phyloP scores from a whole-genome alignment of 129 eudicot genomes.

The Sambucus nigra region DNA sequence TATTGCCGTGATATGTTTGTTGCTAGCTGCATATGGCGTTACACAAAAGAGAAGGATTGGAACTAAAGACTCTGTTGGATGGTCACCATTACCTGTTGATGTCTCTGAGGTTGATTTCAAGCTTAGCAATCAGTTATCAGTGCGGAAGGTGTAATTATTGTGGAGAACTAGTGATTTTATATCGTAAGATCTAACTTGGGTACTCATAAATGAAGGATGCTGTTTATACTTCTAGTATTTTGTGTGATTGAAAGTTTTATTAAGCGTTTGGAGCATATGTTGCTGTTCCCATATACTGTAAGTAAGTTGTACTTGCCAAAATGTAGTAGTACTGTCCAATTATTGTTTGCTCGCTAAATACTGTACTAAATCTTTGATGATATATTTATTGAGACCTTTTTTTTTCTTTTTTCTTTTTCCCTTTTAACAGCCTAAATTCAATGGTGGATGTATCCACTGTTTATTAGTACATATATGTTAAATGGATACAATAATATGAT shows the following conservation, averaged over 20 bases:
- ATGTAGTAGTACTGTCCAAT: not conserved
- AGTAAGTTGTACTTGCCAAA: too few species aligned
- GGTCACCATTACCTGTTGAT: conserved; percentile 69
- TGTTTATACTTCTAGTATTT: not conserved
- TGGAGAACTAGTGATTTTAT: not conserved
- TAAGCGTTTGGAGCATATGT: too few species aligned
- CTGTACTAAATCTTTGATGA: not conserved
- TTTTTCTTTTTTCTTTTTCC: too few species aligned
- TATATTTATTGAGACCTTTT: too few species aligned
- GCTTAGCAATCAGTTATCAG: conserved; percentile 13
- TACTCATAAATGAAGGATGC: not conserved
- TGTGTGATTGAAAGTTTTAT: not conserved
- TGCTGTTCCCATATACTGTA: too few species aligned
- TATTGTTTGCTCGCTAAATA: not conserved
- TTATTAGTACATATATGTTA: too few species aligned
- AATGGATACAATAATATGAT: not conserved
- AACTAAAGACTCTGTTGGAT: conserved; percentile 35
- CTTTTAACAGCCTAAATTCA: too few species aligned
- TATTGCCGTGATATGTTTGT: conserved; percentile 52
- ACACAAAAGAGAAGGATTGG: conserved; percentile 41
- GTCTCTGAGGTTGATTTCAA: conserved; percentile 52
- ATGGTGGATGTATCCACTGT: too few species aligned
- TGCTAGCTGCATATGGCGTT: conserved; percentile 56
- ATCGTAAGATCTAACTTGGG: not conserved
- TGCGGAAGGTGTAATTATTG: not conserved